Evolutionary conservation across 805 yeast species (phyloP), one percentile per base, ranked within the genome.

Genomic region (Scheffersomyces lignosus): DNA sequence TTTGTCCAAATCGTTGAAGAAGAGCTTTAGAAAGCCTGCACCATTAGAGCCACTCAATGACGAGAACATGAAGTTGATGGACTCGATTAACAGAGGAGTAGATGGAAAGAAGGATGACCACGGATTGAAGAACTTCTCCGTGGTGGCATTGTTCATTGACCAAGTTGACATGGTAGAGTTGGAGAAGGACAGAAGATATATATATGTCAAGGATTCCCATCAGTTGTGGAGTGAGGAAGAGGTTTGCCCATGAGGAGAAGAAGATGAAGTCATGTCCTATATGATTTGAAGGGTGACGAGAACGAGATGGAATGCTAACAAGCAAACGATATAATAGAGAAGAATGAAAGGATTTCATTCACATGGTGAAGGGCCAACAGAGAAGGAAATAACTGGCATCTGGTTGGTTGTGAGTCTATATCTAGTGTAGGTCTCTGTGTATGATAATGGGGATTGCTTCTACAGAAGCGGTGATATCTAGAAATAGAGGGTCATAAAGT

Each of bases 181-280:
- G 43, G 80, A 77, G 34, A 78, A 77, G 44, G 75, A 76, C 47
- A 68, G 78, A 45, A 60, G 87, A 44, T 70, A 65, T 39, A 51
- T 79, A 17, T 79, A 73, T 49, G 75, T 73, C 40, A 71, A 82
- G 47, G 73, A 71, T 40, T 72, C 69, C 31, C 59, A 66, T 33
- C 84, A 78, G 41, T 77, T 77, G 46, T 87, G 96, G 96, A 71
- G 70, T 32, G 91, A 86, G 55, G 71, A 68, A 36, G 91, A 85
- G 50, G 84, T 87, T 3, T 86, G 95, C 59, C 95, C 96, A 4
- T 84, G 47, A 56, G 12, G 22, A 13, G 14, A 6, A 6, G 6
- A 20, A 6, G 6, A 27, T 15, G 15, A 7, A 5, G n/a, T 23
- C n/a, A n/a, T n/a, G n/a, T n/a, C n/a, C n/a, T n/a, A n/a, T n/a